Evolutionary conservation across 306 rosid genomes (phyloP).

Genomic region (Cicer cuneatum): DNA sequence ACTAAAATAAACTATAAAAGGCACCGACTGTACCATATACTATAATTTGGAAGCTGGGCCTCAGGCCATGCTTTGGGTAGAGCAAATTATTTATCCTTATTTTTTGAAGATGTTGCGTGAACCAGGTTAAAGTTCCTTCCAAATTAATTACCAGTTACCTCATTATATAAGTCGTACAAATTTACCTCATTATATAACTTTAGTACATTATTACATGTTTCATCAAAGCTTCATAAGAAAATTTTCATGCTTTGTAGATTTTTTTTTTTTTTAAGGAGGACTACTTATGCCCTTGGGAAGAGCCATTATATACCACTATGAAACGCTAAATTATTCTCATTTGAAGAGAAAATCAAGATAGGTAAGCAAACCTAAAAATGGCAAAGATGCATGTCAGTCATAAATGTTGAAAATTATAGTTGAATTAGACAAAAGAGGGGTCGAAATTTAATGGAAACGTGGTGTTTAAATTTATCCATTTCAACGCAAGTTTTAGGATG

Average conservation of each 20-base stretch:
- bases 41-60: not conserved
- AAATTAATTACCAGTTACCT: slow-evolving; percentile 1
- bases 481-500: not conserved
- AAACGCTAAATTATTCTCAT: slow-evolving; percentile 42
- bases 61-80: not conserved
- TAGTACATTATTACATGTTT: no score
- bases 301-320: slow-evolving; percentile 42
- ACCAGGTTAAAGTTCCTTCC: not conserved
- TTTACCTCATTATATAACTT: no score
- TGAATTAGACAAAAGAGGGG: slow-evolving; percentile 32
- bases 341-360: slow-evolving; percentile 29
- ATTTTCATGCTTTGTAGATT: no score
- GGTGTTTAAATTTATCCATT: slow-evolving; percentile 7
- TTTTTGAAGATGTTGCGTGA: slow-evolving; percentile 20
- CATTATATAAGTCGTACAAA: no score
- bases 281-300: slow-evolving; percentile 39
- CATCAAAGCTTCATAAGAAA: no score
- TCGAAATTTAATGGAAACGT: not conserved
- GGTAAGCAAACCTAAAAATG: not conserved
- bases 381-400: not conserved
- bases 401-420: not conserved
- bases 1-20: not conserved
- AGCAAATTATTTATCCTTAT: not conserved
- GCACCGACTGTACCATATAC: slow-evolving; percentile 19
- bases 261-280: not conserved